phyloP scores from a whole-genome alignment of 139 green algal species.

The Mychonastes homosphaera region DNA sequence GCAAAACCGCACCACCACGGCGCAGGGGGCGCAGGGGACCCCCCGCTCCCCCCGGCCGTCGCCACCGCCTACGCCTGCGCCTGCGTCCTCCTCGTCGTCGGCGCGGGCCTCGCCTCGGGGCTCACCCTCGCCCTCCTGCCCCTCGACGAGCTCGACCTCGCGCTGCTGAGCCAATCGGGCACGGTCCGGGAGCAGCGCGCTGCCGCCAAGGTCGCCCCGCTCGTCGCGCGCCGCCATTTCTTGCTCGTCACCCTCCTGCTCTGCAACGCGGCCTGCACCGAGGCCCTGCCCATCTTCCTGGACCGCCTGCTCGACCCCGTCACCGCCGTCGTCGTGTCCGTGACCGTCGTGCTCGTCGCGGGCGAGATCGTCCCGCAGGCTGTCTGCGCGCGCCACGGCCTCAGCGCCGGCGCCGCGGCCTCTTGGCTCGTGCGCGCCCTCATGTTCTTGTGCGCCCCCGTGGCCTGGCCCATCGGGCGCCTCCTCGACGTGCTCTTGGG shows the following conservation, averaged over 20 bases:
- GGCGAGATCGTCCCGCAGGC: slow-evolving; percentile 80
- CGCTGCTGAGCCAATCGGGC: slow-evolving; percentile 15
- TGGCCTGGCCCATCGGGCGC: slow-evolving; percentile 61
- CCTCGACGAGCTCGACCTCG: slow-evolving; percentile 35
- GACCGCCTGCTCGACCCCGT: slow-evolving; percentile 52
- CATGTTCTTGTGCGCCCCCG: slow-evolving; percentile 50
- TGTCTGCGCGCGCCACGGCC: slow-evolving; percentile 49
- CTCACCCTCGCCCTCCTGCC: slow-evolving; percentile 68
- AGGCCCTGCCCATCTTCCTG: slow-evolving; percentile 68
- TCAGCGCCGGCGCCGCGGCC: slow-evolving; percentile 6
- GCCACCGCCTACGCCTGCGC: no score
- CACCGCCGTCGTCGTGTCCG: slow-evolving; percentile 54
- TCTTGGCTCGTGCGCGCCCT: slow-evolving; percentile 62
- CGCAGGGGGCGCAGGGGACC: no score
- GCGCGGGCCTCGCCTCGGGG: slow-evolving; percentile 53
- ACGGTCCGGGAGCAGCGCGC: slow-evolving; percentile 13
- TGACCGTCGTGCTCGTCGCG: slow-evolving; percentile 66
- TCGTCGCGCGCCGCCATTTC: slow-evolving; percentile 27
- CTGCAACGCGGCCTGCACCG: slow-evolving; percentile 49
- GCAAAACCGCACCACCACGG: no score
- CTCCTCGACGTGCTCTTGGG: slow-evolving; percentile 77
- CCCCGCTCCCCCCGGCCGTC: no score
- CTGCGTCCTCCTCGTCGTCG: slow-evolving; percentile 17
- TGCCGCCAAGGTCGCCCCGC: slow-evolving; percentile 38
- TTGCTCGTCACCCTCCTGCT: slow-evolving; percentile 49